Evolutionary conservation across 257 asterid genomes (phyloP), one percentile per base, ranked within the genome.

Genomic region (Ocimum tenuiflorum): DNA sequence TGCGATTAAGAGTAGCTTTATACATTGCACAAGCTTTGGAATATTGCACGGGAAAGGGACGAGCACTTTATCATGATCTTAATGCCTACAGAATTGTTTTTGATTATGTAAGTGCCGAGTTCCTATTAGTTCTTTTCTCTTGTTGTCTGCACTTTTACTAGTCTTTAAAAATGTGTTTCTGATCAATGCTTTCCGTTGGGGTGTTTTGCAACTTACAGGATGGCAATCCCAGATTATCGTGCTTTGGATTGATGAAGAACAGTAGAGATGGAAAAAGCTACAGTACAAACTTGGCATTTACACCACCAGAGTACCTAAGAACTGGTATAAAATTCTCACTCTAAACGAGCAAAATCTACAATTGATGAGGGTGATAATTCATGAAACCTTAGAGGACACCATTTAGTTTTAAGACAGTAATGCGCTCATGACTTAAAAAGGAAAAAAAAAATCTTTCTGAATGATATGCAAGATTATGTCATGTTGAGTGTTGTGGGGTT

Each of bases 1-100:
- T 92, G 96, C 85, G 99, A 63, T 80, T 92, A 77, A 84, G 99
- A 76, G 99, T 92, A 64, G 95, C 97, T 63, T 77, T 87, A 12
- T 92, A 73, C 80, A 80, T 89, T 67, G 97, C 94, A 9, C 94
- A 92, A 79, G 99, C 96, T 42, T 80, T 89, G 51, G 96, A 92
- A 71, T 89, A 85, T 75, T 92, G 99, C 80, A 89, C 91, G 1
- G 78, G 73, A 85, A 89, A 78, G 85, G 97, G 96, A 48, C 86
- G 97, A 14, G 83, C 88, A 46, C 96, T 92, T 68, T 92, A 92
- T 81, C 99, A 92, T 56, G 99, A 92, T 76, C 94, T 92, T 50
- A 92, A 92, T 84, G 97, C 99, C 69, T 92, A 90, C 78, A 84
- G 96, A 77, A 73, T 90, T 61, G 83, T 88, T 66, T 92, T 92